phyloP scores from a whole-genome alignment of 2,329 filamentous ascomycete genomes.

The Neonectria magnoliae region DNA sequence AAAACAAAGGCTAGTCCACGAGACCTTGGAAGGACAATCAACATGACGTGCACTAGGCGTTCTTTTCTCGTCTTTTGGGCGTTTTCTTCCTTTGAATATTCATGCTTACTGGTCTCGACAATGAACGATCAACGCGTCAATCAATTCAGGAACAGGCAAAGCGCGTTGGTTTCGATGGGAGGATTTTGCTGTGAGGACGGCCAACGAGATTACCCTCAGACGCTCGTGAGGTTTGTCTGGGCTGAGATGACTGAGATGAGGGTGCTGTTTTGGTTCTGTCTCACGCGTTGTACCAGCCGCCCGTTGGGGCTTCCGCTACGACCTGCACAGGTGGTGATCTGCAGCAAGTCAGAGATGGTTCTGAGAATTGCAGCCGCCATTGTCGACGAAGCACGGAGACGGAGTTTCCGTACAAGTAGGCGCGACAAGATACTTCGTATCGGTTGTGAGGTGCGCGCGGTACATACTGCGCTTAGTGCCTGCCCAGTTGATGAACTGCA shows the following conservation, averaged over 20 bases:
- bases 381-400: constrained; percentile 2
- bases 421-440: not conserved
- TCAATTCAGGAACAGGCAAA: not conserved
- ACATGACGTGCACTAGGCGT: constrained; percentile 26
- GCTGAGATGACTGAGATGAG: not conserved
- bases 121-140: not conserved
- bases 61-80: constrained; percentile 9
- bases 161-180: not conserved
- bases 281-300: constrained; percentile 17
- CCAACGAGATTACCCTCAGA: constrained; percentile 13
- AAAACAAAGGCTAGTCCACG: constrained; percentile 13
- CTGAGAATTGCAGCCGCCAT: not conserved
- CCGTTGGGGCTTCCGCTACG: constrained; percentile 11
- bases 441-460: not conserved
- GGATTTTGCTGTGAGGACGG: constrained; percentile 2
- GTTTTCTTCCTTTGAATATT: constrained; percentile 7
- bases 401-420: not conserved
- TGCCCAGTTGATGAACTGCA: not conserved
- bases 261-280: constrained; percentile 13
- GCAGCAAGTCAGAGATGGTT: constrained; percentile 11
- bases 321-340: constrained; percentile 16
- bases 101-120: constrained; percentile 1
- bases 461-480: constrained; percentile 7
- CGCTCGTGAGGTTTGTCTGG: constrained; percentile 5
- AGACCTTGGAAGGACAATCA: constrained; percentile 16